phyloP scores from a whole-genome alignment of 2,329 filamentous ascomycete genomes.

The Colletotrichum chlorophyti region DNA sequence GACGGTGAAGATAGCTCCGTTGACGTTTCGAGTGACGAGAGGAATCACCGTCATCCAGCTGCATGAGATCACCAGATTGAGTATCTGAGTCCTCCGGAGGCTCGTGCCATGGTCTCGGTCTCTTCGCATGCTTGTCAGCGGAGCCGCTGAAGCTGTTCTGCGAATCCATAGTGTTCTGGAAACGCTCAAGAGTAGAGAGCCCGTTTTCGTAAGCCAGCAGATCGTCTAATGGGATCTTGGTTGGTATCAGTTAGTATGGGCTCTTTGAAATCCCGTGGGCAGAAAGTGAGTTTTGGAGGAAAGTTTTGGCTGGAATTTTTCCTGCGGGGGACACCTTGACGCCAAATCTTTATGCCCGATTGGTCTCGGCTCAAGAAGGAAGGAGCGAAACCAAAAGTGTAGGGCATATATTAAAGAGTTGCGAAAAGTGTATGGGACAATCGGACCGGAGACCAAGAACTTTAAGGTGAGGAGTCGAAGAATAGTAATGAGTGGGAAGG shows the following conservation, averaged over 20 bases:
- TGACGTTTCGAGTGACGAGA: slow-evolving; percentile 1
- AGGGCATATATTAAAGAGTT: too few relatives aligned
- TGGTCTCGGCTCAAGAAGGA: too few relatives aligned
- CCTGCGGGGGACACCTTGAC: too few relatives aligned
- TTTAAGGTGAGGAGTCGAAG: too few relatives aligned
- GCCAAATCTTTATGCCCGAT: too few relatives aligned
- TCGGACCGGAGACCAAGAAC: too few relatives aligned
- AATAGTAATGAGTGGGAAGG: too few relatives aligned
- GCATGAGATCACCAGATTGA: neutral
- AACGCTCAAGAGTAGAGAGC: slow-evolving; percentile 6
- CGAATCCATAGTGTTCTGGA: neutral
- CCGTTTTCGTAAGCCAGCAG: slow-evolving; percentile 9
- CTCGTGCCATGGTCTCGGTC: slow-evolving; percentile 15
- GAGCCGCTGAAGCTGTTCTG: neutral
- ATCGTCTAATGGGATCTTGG: slow-evolving; percentile 18
- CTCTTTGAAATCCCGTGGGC: neutral
- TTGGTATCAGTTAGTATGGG: neutral
- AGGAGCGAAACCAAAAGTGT: neutral
- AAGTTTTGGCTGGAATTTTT: neutral
- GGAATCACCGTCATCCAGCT: slow-evolving; percentile 14
- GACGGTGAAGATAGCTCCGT: neutral
- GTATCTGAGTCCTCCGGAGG: slow-evolving; percentile 2
- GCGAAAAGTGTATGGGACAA: too few relatives aligned
- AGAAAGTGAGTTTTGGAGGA: neutral
- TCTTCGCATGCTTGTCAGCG: neutral